Evolutionary conservation across 2,329 filamentous ascomycete genomes (phyloP).

Genomic region (Pseudogymnoascus sp.): DNA sequence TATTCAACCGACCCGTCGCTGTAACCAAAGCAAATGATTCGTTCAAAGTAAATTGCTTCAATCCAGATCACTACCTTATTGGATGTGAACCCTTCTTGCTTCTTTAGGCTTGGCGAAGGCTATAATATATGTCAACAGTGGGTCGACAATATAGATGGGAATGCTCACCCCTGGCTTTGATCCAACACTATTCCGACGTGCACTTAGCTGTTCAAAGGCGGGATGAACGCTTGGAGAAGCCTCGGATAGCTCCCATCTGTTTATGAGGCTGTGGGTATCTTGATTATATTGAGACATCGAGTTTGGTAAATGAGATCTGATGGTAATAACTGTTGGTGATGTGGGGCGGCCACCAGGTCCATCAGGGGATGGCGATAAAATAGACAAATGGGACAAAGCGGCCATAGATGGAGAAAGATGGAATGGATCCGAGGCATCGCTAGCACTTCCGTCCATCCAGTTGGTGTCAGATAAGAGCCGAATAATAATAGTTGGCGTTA

Average conservation of each 20-base stretch:
- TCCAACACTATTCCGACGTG: slow-evolving; percentile 49
- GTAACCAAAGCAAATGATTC: slow-evolving; percentile 63
- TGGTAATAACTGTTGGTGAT: slow-evolving; percentile 60
- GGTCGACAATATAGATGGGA: slow-evolving; percentile 9
- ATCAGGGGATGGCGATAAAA: slow-evolving; percentile 61
- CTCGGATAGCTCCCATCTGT: slow-evolving; percentile 72
- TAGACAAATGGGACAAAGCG: slow-evolving; percentile 66
- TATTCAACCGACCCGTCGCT: slow-evolving; percentile 78
- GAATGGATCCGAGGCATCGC: slow-evolving; percentile 29
- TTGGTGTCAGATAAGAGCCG: slow-evolving; percentile 50
- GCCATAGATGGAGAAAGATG: slow-evolving; percentile 46
- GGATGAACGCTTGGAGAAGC: slow-evolving; percentile 60
- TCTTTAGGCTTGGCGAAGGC: slow-evolving; percentile 46
- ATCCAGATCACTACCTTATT: slow-evolving; percentile 66
- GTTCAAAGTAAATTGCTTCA: slow-evolving; percentile 62
- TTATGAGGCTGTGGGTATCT: slow-evolving; percentile 65
- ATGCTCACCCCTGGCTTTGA: slow-evolving; percentile 22
- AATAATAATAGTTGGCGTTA: slow-evolving; percentile 48
- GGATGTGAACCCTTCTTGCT: slow-evolving; percentile 59
- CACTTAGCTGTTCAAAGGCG: slow-evolving; percentile 69
- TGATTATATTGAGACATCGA: slow-evolving; percentile 52
- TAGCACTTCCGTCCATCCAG: slow-evolving; percentile 34
- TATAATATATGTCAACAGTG: slow-evolving; percentile 22
- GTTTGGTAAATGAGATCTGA: slow-evolving; percentile 57
- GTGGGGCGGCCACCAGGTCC: slow-evolving; percentile 29